Conservation (phyloP, 768 basidiomycete species). For the Suillus cothurnatus region DNA sequence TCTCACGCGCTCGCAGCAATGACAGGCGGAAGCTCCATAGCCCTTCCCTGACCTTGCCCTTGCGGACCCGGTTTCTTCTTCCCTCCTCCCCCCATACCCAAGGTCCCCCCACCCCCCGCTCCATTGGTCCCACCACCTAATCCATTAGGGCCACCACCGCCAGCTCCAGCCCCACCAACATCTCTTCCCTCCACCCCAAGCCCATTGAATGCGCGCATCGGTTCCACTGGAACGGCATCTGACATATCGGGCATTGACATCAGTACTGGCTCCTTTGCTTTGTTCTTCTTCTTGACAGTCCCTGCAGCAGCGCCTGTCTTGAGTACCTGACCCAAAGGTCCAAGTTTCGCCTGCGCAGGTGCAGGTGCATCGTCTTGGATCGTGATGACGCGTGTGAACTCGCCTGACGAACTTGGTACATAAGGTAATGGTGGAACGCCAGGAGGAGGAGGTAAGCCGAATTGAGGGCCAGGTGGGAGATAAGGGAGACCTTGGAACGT, state of each 20-base stretch:
- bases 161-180: constrained; percentile 5
- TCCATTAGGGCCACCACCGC: constrained; percentile 4
- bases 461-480: constrained; percentile 12
- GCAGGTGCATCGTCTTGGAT: constrained; percentile 69
- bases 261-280: constrained; percentile 24
- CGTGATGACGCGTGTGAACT: constrained; percentile 30
- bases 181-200: constrained; percentile 16
- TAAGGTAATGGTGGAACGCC: constrained; percentile 17
- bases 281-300: constrained; percentile 63
- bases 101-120: constrained; percentile 13
- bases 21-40: constrained; percentile 35
- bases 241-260: constrained; percentile 23
- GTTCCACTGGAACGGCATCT: constrained; percentile 24
- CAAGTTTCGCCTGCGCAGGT: constrained; percentile 66
- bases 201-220: constrained; percentile 19
- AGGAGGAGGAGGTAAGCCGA: constrained; percentile 12
- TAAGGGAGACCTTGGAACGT: constrained; percentile 11
- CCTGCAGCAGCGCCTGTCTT: constrained; percentile 47
- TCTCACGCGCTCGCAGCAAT: constrained; percentile 37
- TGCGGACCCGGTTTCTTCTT: constrained; percentile 19
- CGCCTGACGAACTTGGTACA: constrained; percentile 18
- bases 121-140: constrained; percentile 12
- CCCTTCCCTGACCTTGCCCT: constrained; percentile 31
- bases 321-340: constrained; percentile 76
- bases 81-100: constrained; percentile 8